phyloP scores from a whole-genome alignment of 176 grass and related monocot genomes.

The Oryza meridionalis region DNA sequence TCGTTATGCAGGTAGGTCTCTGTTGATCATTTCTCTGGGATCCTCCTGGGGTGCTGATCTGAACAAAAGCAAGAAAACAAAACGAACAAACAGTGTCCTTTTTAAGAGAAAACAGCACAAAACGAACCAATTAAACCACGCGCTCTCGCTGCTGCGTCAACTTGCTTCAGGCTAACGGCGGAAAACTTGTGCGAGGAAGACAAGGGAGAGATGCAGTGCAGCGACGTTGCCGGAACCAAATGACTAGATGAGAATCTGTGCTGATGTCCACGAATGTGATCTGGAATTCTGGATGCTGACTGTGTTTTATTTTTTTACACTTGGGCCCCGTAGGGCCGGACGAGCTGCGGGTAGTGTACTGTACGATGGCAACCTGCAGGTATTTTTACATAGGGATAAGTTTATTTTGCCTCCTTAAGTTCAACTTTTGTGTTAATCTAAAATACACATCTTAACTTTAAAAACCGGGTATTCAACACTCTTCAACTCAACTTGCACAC shows the following conservation, averaged over 20 bases:
- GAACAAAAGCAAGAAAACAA: neutral
- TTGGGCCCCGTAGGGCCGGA: neutral
- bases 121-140: neutral
- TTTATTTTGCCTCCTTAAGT: no score
- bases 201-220: conserved; percentile 12
- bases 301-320: neutral
- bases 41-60: neutral
- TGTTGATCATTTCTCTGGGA: neutral
- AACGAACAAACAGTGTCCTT: neutral
- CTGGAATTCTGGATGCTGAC: neutral
- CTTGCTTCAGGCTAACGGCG: neutral
- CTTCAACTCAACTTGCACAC: no score
- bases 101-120: neutral
- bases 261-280: conserved; percentile 41
- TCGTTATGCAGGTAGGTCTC: neutral
- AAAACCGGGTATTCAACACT: no score
- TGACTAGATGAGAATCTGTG: neutral
- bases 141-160: neutral
- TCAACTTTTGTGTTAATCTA: no score
- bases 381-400: no score
- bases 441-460: no score
- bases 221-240: conserved; percentile 2
- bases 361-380: no score
- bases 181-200: neutral
- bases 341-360: no score